Conservation (phyloP, 2,329 filamentous ascomycete species). For the Pseudopithomyces maydicus region DNA sequence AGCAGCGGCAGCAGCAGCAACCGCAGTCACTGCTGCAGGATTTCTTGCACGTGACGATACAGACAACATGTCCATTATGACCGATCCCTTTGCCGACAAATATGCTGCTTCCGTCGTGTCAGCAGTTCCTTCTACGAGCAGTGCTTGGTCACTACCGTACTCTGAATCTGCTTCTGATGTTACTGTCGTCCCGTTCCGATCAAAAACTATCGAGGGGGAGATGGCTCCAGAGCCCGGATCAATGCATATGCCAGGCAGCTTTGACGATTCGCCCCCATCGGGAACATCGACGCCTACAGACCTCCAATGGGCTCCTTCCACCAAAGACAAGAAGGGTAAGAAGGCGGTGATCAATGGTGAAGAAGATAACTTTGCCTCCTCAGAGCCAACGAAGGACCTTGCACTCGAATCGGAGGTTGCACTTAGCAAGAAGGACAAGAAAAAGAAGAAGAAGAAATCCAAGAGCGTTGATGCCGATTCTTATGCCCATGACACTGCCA, state of each 20-base stretch:
- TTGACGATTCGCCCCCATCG: slow-evolving; percentile 49
- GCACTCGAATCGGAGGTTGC: neutral
- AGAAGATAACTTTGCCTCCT: neutral
- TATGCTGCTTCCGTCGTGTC: slow-evolving; percentile 23
- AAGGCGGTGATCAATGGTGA: slow-evolving; percentile 9
- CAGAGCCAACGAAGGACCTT: neutral
- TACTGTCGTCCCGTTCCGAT: slow-evolving; percentile 32
- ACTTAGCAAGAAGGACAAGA: slow-evolving; percentile 11
- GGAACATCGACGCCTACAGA: slow-evolving; percentile 34
- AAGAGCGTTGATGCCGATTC: slow-evolving; percentile 4
- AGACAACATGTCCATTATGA: slow-evolving; percentile 26
- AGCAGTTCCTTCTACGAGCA: slow-evolving; percentile 26
- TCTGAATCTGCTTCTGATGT: slow-evolving; percentile 50
- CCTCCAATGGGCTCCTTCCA: slow-evolving; percentile 19
- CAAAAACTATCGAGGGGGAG: slow-evolving; percentile 41
- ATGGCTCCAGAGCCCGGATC: slow-evolving; percentile 61
- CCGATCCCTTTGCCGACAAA: slow-evolving; percentile 35
- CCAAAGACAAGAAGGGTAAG: slow-evolving; percentile 29
- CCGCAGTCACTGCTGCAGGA: slow-evolving; percentile 22
- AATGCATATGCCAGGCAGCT: slow-evolving; percentile 66
- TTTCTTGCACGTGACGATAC: slow-evolving; percentile 24
- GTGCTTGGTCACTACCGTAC: slow-evolving; percentile 46
- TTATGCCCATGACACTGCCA: neutral
- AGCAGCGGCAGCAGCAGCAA: slow-evolving; percentile 19
- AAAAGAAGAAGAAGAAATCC: slow-evolving; percentile 13